Evolutionary conservation across 306 rosid genomes (phyloP), one percentile per base, ranked within the genome.

Genomic region (Quercus parvula): DNA sequence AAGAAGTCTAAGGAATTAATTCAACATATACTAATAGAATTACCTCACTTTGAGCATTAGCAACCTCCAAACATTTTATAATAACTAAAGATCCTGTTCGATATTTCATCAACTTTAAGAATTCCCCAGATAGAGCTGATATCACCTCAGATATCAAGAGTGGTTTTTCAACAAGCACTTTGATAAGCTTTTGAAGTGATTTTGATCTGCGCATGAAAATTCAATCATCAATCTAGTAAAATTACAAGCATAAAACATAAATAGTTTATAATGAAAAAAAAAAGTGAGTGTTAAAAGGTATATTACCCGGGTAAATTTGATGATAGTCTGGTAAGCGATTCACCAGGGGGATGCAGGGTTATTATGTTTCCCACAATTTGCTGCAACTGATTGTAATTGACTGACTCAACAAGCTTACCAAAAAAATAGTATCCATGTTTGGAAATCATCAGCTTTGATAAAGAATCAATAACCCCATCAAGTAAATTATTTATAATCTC

Each of bases 41-140:
- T 76, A 76, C 85, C 85, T 76, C 13, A 41, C 71, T 76, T 71
- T 76, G 64, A 6, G 28, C 12, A 27, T 71, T 73, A 58, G 72
- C 63, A 8, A 30, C 10, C 20, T 14, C 57, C 22, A 76, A 71
- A 79, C 81, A 81, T 58, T 70, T 70, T 35, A 81, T 51, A 62
- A 70, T 70, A 38, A 76, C 69, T 18, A 1, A 59, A 2, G 78
- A 81, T 58, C 59, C 77, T 52, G 56, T 61, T 11, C 24, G 66
- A 62, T 52, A 15, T 58, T 25, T 59, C 81, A 81, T 71, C 74
- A 81, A 24, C n/a, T 10, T 31, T 17, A 31, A 22, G 18, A 76
- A 54, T 52, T 24, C 69, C 5, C 11, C 0, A 14, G 77, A 61
- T 7, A 76, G 59, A 41, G 70, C 54, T 24, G 9, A 41, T 61